Evolutionary conservation across 1,284 basidiomycete species (phyloP), one percentile per base, ranked within the genome.

Genomic region (Termitomyces sp.): DNA sequence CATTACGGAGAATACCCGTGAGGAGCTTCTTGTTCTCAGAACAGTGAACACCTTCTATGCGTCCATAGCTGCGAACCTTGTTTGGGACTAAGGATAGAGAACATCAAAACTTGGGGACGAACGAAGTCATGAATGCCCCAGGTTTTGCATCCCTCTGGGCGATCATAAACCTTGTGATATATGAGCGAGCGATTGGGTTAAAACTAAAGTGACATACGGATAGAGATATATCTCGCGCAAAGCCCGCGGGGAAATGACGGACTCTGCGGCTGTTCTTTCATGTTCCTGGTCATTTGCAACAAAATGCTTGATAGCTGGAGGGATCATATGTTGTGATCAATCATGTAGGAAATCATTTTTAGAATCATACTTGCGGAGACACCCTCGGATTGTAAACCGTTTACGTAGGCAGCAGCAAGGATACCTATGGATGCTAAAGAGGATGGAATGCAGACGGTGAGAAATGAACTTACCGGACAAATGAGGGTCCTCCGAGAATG

Each of bases 221-320:
- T 84, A 82, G 19, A 88, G 73, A 66, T 89, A 88, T 46, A 90
- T 74, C 66, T 89, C 86, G 54, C 86, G 77, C 21, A 89, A 69
- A 24, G 85, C 82, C 43, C 86, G 74, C 38, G 81, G 78, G 19
- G 80, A 81, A 58, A 88, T 68, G 38, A 85, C 78, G 13, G 82
- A 83, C 39, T 86, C 79, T 2, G 79, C 81, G 28, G 80, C 80
- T 26, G 79, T 84, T 28, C 82, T 75, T 61, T 85, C 83, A 61
- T 84, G 77, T 65, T 86, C 84, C 66, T 86, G 83, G 62, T 87
- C 84, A 67, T 86, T 88, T 12, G 70, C 80, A 38, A 80, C 75
- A 53, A 77, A 75, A 61, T 79, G 78, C 54, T 78, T 79, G 59
- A 79, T 78, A 28, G 74, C 72, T 76, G 47, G 36, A 46, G 49